Evolutionary conservation across 495 filamentous ascomycete species (phyloP).

Genomic region (Podospora tetraspora): DNA sequence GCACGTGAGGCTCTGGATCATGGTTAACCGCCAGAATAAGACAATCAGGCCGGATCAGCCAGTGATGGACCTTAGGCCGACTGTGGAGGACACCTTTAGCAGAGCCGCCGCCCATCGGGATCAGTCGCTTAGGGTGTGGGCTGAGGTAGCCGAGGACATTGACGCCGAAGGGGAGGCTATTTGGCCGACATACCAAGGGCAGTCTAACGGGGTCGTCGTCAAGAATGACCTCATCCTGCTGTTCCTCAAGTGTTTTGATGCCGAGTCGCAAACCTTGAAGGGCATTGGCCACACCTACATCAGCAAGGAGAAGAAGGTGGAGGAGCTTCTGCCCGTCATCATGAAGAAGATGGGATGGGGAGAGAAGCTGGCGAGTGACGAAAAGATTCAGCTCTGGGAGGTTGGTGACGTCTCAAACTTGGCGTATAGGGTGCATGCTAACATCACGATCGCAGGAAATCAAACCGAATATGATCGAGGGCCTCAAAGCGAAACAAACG

Average conservation of each 20-base stretch:
- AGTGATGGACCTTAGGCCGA: constrained; percentile 68
- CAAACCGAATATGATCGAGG: constrained; percentile 94
- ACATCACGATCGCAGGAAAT: constrained; percentile 60
- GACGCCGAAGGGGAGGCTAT: constrained; percentile 57
- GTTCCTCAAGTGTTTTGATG: constrained; percentile 90
- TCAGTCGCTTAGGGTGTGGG: constrained; percentile 75
- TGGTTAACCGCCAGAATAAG: constrained; percentile 99
- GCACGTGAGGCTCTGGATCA: constrained; percentile 79
- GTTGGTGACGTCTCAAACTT: constrained; percentile 28
- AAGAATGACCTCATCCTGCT: constrained; percentile 62
- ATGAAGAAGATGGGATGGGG: constrained; percentile 83
- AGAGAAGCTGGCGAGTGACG: constrained; percentile 44
- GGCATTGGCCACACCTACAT: constrained; percentile 82
- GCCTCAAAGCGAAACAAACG: constrained; percentile 83
- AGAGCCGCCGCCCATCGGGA: constrained; percentile 58
- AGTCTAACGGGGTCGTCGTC: constrained; percentile 43
- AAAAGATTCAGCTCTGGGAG: constrained; percentile 70
- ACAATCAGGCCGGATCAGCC: constrained; percentile 86
- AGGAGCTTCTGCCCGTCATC: constrained; percentile 77
- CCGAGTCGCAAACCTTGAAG: constrained; percentile 62
- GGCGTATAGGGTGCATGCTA: no score
- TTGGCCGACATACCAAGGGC: constrained; percentile 56
- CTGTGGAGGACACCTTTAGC: constrained; percentile 71
- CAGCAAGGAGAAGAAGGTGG: constrained; percentile 77
- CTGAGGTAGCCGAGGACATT: constrained; percentile 64